Evolutionary conservation across 805 yeast species (phyloP).

Genomic region (Candida yuanshanica): DNA sequence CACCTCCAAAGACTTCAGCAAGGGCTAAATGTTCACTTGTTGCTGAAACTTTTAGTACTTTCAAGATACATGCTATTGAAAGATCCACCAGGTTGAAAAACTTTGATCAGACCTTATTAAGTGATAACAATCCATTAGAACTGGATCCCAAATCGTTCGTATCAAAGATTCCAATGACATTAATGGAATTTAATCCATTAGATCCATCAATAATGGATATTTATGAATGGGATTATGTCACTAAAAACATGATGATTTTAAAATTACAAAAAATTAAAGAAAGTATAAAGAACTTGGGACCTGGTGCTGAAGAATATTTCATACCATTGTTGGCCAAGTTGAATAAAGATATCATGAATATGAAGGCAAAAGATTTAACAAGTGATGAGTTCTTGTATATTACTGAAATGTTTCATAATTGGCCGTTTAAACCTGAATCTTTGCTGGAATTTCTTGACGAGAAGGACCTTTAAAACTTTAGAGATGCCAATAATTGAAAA

Average conservation of each 20-base stretch:
- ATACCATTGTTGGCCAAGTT: conserved; percentile 29
- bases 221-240: conserved; percentile 62
- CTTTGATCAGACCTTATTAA: conserved; percentile 18
- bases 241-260: conserved; percentile 52
- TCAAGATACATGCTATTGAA: conserved; percentile 48
- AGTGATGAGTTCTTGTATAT: conserved; percentile 50
- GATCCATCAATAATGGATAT: conserved; percentile 35
- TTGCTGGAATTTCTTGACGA: conserved; percentile 28
- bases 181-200: conserved; percentile 53
- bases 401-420: conserved; percentile 47
- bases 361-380: conserved; percentile 42
- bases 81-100: conserved; percentile 17
- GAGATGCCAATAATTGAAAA: too few species aligned
- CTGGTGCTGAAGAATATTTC: conserved; percentile 67
- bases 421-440: conserved; percentile 85
- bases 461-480: not conserved
- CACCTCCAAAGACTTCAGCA: conserved; percentile 43
- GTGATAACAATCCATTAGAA: conserved; percentile 25
- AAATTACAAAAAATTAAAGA: conserved; percentile 39
- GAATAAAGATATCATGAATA: conserved; percentile 32
- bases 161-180: conserved; percentile 22
- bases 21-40: conserved; percentile 63
- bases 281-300: conserved; percentile 56
- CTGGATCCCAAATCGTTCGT: conserved; percentile 28
- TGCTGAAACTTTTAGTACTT: conserved; percentile 57